Evolutionary conservation across 305 asterid species (phyloP).

Genomic region (Fraxinus sp.): DNA sequence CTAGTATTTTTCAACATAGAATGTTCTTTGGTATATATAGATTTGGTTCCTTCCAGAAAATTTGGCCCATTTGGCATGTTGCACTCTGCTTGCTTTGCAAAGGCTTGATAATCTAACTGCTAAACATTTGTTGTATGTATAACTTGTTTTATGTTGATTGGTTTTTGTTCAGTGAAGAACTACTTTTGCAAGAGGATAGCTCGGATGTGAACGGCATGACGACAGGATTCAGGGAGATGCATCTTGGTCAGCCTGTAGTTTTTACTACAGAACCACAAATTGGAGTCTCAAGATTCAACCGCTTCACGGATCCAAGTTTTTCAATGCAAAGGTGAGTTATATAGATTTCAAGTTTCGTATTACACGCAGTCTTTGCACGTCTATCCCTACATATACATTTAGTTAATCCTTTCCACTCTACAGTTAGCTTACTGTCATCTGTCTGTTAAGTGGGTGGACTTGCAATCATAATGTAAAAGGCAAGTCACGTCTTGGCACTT

Average conservation of each 20-base stretch:
- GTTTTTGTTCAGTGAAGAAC: conserved; percentile 72
- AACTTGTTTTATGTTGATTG: conserved; percentile 14
- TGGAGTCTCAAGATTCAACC: conserved; percentile 57
- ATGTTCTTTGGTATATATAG: background rate
- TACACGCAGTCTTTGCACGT: background rate
- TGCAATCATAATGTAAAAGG: background rate
- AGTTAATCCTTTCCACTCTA: background rate
- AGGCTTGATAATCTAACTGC: background rate
- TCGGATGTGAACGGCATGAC: conserved; percentile 62
- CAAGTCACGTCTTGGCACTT: background rate
- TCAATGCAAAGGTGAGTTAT: conserved; percentile 56
- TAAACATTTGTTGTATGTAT: background rate
- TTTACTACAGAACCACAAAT: conserved; percentile 40
- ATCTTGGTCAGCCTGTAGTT: conserved; percentile 53
- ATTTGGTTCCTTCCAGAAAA: background rate
- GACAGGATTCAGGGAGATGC: conserved; percentile 70
- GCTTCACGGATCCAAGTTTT: conserved; percentile 42
- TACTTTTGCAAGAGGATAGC: conserved; percentile 86
- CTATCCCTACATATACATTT: conserved; percentile 4
- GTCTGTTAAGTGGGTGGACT: background rate
- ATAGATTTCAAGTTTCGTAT: background rate
- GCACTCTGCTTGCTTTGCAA: background rate
- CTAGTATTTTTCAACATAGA: background rate
- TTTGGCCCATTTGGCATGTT: background rate
- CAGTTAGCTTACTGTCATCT: background rate